Evolutionary conservation across 2,329 filamentous ascomycete species (phyloP), one percentile per base, ranked within the genome.

Genomic region (Talaromyces atroroseus): DNA sequence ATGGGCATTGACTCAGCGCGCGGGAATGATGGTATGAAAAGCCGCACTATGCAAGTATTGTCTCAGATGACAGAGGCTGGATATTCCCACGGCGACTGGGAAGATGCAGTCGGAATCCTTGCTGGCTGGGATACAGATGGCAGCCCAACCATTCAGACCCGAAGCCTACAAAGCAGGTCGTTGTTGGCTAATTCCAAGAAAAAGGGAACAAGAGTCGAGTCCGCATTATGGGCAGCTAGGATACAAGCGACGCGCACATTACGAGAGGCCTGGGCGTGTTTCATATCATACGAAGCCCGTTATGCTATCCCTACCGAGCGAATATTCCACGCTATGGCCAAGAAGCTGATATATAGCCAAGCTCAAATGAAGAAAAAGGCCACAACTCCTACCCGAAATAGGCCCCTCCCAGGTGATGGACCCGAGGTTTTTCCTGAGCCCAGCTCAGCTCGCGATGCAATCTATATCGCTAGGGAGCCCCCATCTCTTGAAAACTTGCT

Each of bases 261-360:
- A 48, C 77, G 82, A 59, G 83, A 87, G 70, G 83, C 84, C 5
- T 87, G 84, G 84, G 82, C 83, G 21, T 83, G 80, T 59, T 87
- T 85, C 65, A 67, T 84, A 44, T 77, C 81, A 5, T 83, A 78
- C 58, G 76, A 82, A 64, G 72, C 78, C 21, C 69, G 72, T 14
- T 67, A 65, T 8, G 61, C 71, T 36, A 66, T 65, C 10, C 63
- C 69, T n/a, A 68, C 70, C 53, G 60, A 70, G 29, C 66, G 70
- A 24, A 73, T 83, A 2, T 83, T 82, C 58, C 68, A 77, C 52
- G 81, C 79, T 36, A 84, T 86, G 75, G 77, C 82, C 24, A 75
- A 79, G 58, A 85, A 84, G 61, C 65, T 86, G 16, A 68, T 79
- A 10, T 71, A 73, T 58, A 66, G 72, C 60, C 56, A 63, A 53